phyloP scores from a whole-genome alignment of 441 rosid species.

The Monsonia emarginata region DNA sequence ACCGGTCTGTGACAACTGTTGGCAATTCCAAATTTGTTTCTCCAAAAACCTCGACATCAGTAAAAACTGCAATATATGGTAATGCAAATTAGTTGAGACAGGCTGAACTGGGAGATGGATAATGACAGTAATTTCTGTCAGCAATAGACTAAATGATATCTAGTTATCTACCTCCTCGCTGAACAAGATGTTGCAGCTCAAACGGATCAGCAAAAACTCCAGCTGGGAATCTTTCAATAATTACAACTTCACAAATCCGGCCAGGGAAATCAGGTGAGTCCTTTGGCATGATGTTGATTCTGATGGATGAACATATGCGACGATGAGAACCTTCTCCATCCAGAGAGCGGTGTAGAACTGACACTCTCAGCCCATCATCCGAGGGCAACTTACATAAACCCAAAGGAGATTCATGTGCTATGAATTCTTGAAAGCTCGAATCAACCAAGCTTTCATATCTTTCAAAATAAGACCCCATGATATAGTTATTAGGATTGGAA shows the following conservation, averaged over 20 bases:
- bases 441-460: constrained; percentile 33
- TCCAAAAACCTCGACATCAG: constrained; percentile 57
- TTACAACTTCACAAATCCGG: constrained; percentile 32
- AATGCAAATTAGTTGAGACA: background rate
- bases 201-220: constrained; percentile 86
- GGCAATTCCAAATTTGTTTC: constrained; percentile 79
- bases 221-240: constrained; percentile 54
- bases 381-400: constrained; percentile 22
- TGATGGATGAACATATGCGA: constrained; percentile 39
- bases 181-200: constrained; percentile 62
- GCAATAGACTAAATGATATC: constrained; percentile 3
- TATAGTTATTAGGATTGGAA: constrained; percentile 30
- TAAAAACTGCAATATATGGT: constrained; percentile 35
- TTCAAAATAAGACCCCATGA: constrained; percentile 45
- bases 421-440: constrained; percentile 36
- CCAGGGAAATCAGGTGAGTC: constrained; percentile 16
- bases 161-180: constrained; percentile 38
- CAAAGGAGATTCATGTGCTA: constrained; percentile 25
- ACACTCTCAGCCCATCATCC: constrained; percentile 21
- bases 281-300: constrained; percentile 24
- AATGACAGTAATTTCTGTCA: background rate
- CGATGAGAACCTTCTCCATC: constrained; percentile 86
- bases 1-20: constrained; percentile 56
- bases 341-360: constrained; percentile 32
- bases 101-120: background rate